Evolutionary conservation across 2,329 filamentous ascomycete genomes (phyloP).

Genomic region (Aspergillus fischeri): DNA sequence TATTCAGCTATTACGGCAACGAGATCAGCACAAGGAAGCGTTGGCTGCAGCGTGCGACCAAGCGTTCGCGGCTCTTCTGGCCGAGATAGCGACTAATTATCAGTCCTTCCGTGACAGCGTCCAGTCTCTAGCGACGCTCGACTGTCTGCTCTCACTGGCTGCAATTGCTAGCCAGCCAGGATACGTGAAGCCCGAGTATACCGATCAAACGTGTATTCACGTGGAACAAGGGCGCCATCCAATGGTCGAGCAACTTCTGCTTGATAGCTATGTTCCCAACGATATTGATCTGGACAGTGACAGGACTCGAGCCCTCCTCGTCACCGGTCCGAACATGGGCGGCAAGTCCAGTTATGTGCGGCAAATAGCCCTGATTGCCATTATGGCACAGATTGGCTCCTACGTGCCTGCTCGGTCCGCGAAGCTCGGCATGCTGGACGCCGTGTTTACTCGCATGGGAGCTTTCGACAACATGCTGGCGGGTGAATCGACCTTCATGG

Average conservation of each 20-base stretch:
- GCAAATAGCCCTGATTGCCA: slow-evolving; percentile 81
- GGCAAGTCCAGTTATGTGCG: slow-evolving; percentile 98
- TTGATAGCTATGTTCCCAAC: slow-evolving; percentile 88
- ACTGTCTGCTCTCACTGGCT: slow-evolving; percentile 84
- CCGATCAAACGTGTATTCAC: slow-evolving; percentile 62
- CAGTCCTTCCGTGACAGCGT: slow-evolving; percentile 86
- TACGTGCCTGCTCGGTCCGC: slow-evolving; percentile 81
- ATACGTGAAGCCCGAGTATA: slow-evolving; percentile 74
- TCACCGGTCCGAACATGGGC: slow-evolving; percentile 98
- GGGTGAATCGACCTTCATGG: slow-evolving; percentile 96
- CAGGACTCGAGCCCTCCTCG: slow-evolving; percentile 68
- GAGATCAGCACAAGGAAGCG: slow-evolving; percentile 92
- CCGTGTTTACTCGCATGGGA: slow-evolving; percentile 92
- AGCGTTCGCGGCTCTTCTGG: slow-evolving; percentile 70
- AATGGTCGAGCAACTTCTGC: slow-evolving; percentile 87
- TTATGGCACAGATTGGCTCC: slow-evolving; percentile 92
- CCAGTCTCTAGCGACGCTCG: slow-evolving; percentile 76
- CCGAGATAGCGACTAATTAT: slow-evolving; percentile 75
- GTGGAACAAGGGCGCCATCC: slow-evolving; percentile 79
- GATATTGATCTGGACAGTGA: slow-evolving; percentile 67
- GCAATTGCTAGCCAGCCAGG: slow-evolving; percentile 80
- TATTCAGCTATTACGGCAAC: slow-evolving; percentile 73
- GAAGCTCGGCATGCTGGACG: slow-evolving; percentile 76
- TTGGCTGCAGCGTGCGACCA: slow-evolving; percentile 85
- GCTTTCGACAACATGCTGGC: slow-evolving; percentile 94